phyloP scores from a whole-genome alignment of 176 grass and related monocot genomes.

The Phoenix roebelenii region DNA sequence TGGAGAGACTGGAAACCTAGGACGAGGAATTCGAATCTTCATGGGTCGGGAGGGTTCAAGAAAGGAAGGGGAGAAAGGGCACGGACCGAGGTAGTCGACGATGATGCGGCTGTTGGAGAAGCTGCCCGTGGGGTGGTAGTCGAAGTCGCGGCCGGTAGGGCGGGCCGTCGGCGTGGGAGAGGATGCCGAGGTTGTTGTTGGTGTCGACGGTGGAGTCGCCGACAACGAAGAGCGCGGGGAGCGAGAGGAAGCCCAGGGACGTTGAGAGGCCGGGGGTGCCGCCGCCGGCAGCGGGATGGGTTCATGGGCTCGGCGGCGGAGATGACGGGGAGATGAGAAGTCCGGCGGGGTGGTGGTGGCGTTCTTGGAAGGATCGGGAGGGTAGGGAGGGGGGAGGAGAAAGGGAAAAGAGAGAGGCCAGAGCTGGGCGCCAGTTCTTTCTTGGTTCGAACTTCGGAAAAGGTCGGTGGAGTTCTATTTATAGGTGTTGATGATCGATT shows the following conservation, averaged over 20 bases:
- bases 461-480: too few relatives aligned
- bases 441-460: too few relatives aligned
- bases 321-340: too few relatives aligned
- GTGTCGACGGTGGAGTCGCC: conserved; percentile 77
- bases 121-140: conserved; percentile 59
- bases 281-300: background rate
- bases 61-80: background rate
- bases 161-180: conserved; percentile 48
- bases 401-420: background rate
- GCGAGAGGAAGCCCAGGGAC: conserved; percentile 21
- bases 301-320: background rate
- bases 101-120: conserved; percentile 81
- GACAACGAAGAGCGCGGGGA: conserved; percentile 55
- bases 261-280: background rate
- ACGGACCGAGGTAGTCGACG: conserved; percentile 59
- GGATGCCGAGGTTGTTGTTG: conserved; percentile 71
- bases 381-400: background rate
- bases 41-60: background rate
- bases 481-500: too few relatives aligned
- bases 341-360: background rate
- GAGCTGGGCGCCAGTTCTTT: too few relatives aligned
- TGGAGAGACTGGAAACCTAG: too few relatives aligned
- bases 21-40: too few relatives aligned
- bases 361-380: background rate
- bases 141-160: conserved; percentile 62